A percentile compares a stretch with the other conserved stretches of the same genome.
Conservation (phyloP, 148 eudicot genomes). For the Cornus kousa region DNA sequence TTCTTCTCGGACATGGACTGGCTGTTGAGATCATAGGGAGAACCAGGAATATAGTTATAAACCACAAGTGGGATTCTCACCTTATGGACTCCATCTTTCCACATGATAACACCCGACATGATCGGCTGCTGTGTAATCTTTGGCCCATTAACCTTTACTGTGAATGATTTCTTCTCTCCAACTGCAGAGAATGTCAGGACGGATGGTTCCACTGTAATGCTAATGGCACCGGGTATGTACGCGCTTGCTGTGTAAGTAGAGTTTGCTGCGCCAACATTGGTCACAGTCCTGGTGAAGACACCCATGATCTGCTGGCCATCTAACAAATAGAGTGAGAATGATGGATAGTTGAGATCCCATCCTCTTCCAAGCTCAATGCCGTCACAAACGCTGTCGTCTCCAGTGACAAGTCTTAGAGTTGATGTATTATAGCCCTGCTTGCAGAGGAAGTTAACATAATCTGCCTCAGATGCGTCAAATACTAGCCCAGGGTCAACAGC, state of each 20-base stretch:
- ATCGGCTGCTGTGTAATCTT: slow-evolving; percentile 13
- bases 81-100: slow-evolving; percentile 13
- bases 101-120: slow-evolving; percentile 14
- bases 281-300: slow-evolving; percentile 5
- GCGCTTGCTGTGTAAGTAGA: background rate
- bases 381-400: background rate
- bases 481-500: slow-evolving; percentile 9
- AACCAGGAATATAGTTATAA: slow-evolving; percentile 26
- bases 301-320: background rate
- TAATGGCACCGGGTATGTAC: background rate
- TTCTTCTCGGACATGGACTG: background rate
- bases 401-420: background rate
- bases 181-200: background rate
- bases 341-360: slow-evolving; percentile 18
- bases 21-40: slow-evolving; percentile 18
- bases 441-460: slow-evolving; percentile 7
- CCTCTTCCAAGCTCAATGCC: background rate
- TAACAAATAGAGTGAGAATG: slow-evolving; percentile 1
- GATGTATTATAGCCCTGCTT: slow-evolving; percentile 9
- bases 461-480: slow-evolving; percentile 8
- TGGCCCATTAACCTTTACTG: slow-evolving; percentile 5
- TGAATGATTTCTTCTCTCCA: slow-evolving; percentile 7
- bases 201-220: background rate
- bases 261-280: slow-evolving; percentile 4
- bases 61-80: slow-evolving; percentile 26